A percentile compares a stretch with the other conserved stretches of the same genome.
phyloP scores from a whole-genome alignment of 257 asterid genomes.

The Knoxia roxburghii region DNA sequence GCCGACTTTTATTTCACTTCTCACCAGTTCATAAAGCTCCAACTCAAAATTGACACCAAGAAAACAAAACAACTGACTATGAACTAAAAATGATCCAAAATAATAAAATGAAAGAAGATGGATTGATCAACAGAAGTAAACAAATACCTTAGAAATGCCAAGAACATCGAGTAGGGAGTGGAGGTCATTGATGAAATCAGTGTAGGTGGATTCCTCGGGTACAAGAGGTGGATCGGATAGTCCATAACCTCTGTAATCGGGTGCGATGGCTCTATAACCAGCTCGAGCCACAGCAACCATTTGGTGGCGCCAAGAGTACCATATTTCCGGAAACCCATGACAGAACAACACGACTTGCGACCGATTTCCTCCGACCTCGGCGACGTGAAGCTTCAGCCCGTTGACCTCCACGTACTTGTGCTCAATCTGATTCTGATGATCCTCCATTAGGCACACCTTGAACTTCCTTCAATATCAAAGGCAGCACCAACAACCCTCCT shows the following conservation, averaged over 20 bases:
- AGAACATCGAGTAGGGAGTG: slow-evolving; percentile 42
- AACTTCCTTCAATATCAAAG: too few relatives aligned
- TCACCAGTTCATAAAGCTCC: too few relatives aligned
- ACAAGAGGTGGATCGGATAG: slow-evolving; percentile 43
- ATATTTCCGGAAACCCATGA: slow-evolving; percentile 35
- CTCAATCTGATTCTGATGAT: not conserved
- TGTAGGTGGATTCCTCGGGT: slow-evolving; percentile 37
- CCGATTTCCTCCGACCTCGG: too few relatives aligned
- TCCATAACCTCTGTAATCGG: slow-evolving; percentile 52
- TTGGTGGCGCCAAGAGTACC: slow-evolving; percentile 35
- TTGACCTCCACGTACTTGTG: not conserved
- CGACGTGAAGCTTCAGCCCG: too few relatives aligned
- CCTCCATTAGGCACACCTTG: too few relatives aligned
- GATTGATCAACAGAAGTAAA: not conserved
- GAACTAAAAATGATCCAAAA: not conserved
- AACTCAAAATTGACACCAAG: too few relatives aligned
- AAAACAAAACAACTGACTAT: too few relatives aligned
- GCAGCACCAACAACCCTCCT: too few relatives aligned
- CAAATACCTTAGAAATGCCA: slow-evolving; percentile 34
- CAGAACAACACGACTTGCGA: slow-evolving; percentile 18
- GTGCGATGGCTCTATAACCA: slow-evolving; percentile 28
- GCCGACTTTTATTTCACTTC: too few relatives aligned
- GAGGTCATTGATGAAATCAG: slow-evolving; percentile 40
- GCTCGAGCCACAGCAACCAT: slow-evolving; percentile 29
- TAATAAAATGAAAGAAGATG: not conserved